phyloP scores from a whole-genome alignment of 768 basidiomycete species.

The Sarcodon aspratus region DNA sequence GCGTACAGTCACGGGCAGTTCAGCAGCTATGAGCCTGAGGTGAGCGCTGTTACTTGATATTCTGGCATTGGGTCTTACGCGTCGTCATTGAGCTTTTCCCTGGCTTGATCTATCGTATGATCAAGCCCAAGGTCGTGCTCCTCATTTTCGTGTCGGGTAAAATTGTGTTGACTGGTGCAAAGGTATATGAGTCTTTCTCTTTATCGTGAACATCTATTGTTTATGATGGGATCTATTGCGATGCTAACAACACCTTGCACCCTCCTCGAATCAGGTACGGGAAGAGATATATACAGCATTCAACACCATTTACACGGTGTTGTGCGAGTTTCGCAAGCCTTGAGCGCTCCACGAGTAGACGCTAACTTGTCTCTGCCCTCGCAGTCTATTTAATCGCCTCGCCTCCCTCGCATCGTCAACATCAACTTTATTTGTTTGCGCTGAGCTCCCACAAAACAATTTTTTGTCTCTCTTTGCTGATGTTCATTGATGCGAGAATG shows the following conservation, averaged over 20 bases:
- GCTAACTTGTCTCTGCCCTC: too few relatives aligned
- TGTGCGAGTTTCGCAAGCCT: slow-evolving; percentile 91
- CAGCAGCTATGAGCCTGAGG: slow-evolving; percentile 97
- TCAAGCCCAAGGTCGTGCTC: slow-evolving; percentile 97
- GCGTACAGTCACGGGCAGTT: slow-evolving; percentile 98
- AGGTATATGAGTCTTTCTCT: slow-evolving; percentile 42
- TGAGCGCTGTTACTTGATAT: slow-evolving; percentile 23
- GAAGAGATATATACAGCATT: slow-evolving; percentile 99
- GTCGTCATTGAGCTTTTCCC: slow-evolving; percentile 74
- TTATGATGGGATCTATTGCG: neutral
- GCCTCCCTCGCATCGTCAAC: too few relatives aligned
- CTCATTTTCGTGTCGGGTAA: slow-evolving; percentile 99
- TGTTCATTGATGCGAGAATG: too few relatives aligned
- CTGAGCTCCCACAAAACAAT: too few relatives aligned
- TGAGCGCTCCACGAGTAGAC: slow-evolving; percentile 18
- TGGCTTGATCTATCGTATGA: slow-evolving; percentile 98
- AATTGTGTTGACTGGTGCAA: slow-evolving; percentile 97
- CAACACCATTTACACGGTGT: slow-evolving; percentile 98
- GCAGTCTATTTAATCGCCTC: too few relatives aligned
- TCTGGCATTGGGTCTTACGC: neutral
- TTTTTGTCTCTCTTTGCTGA: too few relatives aligned
- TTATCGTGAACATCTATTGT: slow-evolving; percentile 11
- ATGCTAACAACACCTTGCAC: slow-evolving; percentile 24
- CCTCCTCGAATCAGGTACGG: slow-evolving; percentile 58
- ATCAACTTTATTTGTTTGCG: too few relatives aligned